phyloP scores from a whole-genome alignment of 208 protist genomes.

The Trypanosoma cruzi region DNA sequence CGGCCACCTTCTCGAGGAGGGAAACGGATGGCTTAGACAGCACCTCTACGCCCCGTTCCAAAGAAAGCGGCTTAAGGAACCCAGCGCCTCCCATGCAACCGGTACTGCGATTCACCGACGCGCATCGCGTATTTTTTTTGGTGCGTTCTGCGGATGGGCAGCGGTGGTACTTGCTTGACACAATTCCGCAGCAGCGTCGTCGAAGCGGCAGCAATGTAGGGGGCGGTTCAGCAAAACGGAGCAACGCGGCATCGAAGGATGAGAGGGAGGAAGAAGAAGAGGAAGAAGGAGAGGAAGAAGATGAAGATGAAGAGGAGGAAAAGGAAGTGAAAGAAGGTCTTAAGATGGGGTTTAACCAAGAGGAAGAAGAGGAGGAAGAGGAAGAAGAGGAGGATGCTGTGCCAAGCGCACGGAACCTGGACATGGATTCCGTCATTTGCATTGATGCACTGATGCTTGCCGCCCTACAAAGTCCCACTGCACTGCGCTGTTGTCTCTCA shows the following conservation, averaged over 20 bases:
- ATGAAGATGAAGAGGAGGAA: slow-evolving; percentile 6
- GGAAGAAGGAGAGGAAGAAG: slow-evolving; percentile 21
- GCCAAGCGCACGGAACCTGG: slow-evolving; percentile 22
- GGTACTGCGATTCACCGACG: slow-evolving; percentile 21
- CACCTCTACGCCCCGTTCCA: neutral
- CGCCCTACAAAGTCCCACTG: slow-evolving; percentile 50
- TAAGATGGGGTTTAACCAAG: slow-evolving; percentile 6
- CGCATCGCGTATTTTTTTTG: slow-evolving; percentile 22
- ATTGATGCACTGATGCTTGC: slow-evolving; percentile 75
- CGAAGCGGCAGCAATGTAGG: no score
- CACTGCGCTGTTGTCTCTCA: slow-evolving; percentile 62
- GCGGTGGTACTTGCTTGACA: slow-evolving; percentile 29
- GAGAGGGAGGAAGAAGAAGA: slow-evolving; percentile 14
- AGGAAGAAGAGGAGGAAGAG: slow-evolving; percentile 12
- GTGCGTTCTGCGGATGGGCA: slow-evolving; percentile 1
- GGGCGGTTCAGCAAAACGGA: neutral
- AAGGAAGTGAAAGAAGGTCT: slow-evolving; percentile 5
- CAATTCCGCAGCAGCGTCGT: slow-evolving; percentile 1
- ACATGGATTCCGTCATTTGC: slow-evolving; percentile 45
- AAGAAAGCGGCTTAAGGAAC: neutral
- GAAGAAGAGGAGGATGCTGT: slow-evolving; percentile 19
- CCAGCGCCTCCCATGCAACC: neutral
- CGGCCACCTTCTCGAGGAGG: no score
- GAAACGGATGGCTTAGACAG: neutral
- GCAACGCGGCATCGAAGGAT: slow-evolving; percentile 8